Base-by-base conservation (phyloP, 2,329 filamentous ascomycete genomes). In the Penicillium psychrosexuale region DNA sequence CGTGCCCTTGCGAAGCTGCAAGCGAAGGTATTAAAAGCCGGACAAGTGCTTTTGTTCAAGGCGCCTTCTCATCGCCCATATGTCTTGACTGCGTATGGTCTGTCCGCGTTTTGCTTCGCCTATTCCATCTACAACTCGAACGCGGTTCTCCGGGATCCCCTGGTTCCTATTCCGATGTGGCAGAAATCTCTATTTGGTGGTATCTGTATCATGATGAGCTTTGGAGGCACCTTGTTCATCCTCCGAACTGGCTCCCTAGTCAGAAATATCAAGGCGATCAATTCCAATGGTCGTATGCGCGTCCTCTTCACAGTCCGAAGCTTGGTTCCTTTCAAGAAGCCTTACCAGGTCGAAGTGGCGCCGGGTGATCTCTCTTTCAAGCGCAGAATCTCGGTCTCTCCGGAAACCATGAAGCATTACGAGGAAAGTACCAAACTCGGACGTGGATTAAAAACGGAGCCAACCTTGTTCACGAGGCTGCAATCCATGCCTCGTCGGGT, bases 1-100 rank as follows among this genome's bases (percentile, higher is more conserved):
- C 33, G 27, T 47, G 37, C 50, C n/a, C 33, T 55, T 39, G 52
- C 8, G 70, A 78, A 56, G 78, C 90, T 36, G 81, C 83, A 13
- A 75, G 76, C 55, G 82, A 83, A 59, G n/a, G 52, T 55, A 19
- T 13, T 55, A 28, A 42, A 51, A 19, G 22, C 2, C 2, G 66
- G 78, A n/a, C 73, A 77, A 1, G 84, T 86, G 8, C 71, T 82
- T 3, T 77, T 90, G 40, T 90, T 88, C 75, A 78, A 86, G 64
- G 81, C 82, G 1, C 84, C 84, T 13, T 84, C 84, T 1, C 85
- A 89, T 64, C 81, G 81, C 53, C 78, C 80, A 72, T 87, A 85
- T 69, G 79, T 87, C 58, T 67, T 82, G 61, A 81, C 82, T 43
- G 83, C 83, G 66, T 85, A 86, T 70, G 69, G 75, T 13, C 80